Base-by-base conservation (phyloP, 2,329 filamentous ascomycete species). In the Colletotrichum chrysophilum region DNA sequence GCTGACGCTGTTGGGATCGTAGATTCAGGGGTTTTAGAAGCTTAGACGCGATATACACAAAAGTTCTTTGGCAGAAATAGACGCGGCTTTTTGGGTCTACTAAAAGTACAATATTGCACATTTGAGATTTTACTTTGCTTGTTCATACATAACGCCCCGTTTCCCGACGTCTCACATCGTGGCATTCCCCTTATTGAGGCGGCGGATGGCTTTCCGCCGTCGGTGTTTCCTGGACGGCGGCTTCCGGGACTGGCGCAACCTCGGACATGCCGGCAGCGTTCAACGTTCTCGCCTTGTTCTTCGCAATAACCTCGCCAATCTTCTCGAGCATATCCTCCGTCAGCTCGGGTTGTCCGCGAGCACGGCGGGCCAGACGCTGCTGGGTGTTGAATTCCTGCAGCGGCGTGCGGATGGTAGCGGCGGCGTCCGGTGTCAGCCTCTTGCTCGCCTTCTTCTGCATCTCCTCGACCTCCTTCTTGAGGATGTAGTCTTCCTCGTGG, bases 401-500 rank as follows among this genome's bases (percentile, higher is more conserved):
- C 36, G 91, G 91, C 34, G 90, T 91, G 79, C 86, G 85, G 88
- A 90, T 90, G 4, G 82, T 80, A 56, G 75, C 77, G 14, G 64
- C 58, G 81, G 85, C 83, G 77, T 83, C 86, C 26, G 81, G 82
- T 36, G 91, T 93, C 82, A 93, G 89, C 73, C 91, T 88, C 88
- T 93, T 93, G 85, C 88, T 85, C 78, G 86, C 85, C 81, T 87
- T 85, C 83, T 85, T 84, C 77, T 83, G 85, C 32, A 81, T 82
- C 58, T 91, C 93, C 82, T 93, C 89, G 75, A 88, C 85, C 83
- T 91, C 88, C 88, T 93, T 93, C 85, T 88, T 86, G 78, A 88
- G 88, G 68, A 96, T 84, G 82, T 94, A 98, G 83, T 93, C 94
- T 61, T 90, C 87, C 77, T 96, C 94, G 86, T 98, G 95, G 64